Base-by-base conservation (phyloP, 2,329 filamentous ascomycete species). In the Alternaria gaisen region DNA sequence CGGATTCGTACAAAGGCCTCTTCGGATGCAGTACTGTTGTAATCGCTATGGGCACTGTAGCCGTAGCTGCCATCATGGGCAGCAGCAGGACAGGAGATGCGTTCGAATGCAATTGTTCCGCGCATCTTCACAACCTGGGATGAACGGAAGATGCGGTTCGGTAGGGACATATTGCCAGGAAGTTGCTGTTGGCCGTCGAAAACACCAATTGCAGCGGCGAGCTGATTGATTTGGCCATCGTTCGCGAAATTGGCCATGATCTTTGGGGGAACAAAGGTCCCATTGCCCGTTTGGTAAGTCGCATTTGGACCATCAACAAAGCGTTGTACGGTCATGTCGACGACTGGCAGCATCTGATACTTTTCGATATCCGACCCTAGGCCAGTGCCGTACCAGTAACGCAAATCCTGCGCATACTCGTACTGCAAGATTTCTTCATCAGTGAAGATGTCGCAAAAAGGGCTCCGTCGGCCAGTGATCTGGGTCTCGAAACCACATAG, bases 401-500 rank as follows among this genome's bases (percentile, higher is more conserved):
- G 84, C 40, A 91, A 77, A 69, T 91, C 89, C 65, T 91, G 88
- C 2, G 83, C 82, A 72, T 91, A 91, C 68, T 91, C 88, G 65
- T 91, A 91, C 66, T 85, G 78, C 30, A 84, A 79, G 56, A 90
- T 81, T 73, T 91, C 89, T 3, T 86, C 80, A 34, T 88, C 80
- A 3, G 84, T 88, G 68, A 90, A 88, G 16, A 89, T 80, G 52
- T 80, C 79, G 72, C 89, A 91, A 80, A 86, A 91, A 0, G 88
- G 86, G 5, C 87, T 90, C 16, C 62, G 67, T 2, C 77, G 79
- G 1, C 89, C 88, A 0, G 82, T 87, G 64, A 91, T 90, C 68
- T 91, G 89, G 3, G 85, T 87, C 69, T 92, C 89, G 60, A 90
- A 91, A 4, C 88, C 89, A 67, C 89, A 92, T n/a, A 91, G 81